Evolutionary conservation across 1,139 yeast genomes (phyloP).

Genomic region (Yamadazyma diospyri): DNA sequence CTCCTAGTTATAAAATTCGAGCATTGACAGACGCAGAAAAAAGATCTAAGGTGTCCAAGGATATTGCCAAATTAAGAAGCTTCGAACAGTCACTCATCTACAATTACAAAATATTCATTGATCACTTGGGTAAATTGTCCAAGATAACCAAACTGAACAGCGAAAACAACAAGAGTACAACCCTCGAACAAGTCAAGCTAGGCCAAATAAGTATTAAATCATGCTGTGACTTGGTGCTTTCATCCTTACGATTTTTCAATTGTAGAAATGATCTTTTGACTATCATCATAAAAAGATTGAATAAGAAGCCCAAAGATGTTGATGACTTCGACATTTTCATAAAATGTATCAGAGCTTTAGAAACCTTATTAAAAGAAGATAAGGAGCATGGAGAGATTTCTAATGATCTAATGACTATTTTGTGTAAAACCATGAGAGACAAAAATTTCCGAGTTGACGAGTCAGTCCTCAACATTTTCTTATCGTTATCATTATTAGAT

Average conservation of each 20-base stretch:
- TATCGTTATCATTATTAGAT: constrained; percentile 69
- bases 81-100: constrained; percentile 76
- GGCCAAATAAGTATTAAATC: constrained; percentile 68
- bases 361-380: constrained; percentile 61
- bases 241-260: constrained; percentile 75
- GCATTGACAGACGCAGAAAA: constrained; percentile 78
- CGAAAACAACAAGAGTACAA: constrained; percentile 34
- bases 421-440: constrained; percentile 68
- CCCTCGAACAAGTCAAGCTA: constrained; percentile 38
- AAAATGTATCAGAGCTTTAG: constrained; percentile 63
- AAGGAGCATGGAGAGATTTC: constrained; percentile 79
- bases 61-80: constrained; percentile 67
- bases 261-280: constrained; percentile 69
- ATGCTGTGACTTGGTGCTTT: constrained; percentile 67
- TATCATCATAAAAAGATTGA: constrained; percentile 62
- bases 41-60: constrained; percentile 78
- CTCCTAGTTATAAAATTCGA: constrained; percentile 86
- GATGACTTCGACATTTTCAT: constrained; percentile 50
- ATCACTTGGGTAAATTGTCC: constrained; percentile 44
- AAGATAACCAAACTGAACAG: constrained; percentile 39
- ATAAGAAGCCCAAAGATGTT: constrained; percentile 47
- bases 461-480: constrained; percentile 67
- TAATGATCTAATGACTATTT: constrained; percentile 62
- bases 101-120: constrained; percentile 69
- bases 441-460: constrained; percentile 83